phyloP scores from a whole-genome alignment of 164 flowering plant genomes.

The Chimonanthus salicifolius region DNA sequence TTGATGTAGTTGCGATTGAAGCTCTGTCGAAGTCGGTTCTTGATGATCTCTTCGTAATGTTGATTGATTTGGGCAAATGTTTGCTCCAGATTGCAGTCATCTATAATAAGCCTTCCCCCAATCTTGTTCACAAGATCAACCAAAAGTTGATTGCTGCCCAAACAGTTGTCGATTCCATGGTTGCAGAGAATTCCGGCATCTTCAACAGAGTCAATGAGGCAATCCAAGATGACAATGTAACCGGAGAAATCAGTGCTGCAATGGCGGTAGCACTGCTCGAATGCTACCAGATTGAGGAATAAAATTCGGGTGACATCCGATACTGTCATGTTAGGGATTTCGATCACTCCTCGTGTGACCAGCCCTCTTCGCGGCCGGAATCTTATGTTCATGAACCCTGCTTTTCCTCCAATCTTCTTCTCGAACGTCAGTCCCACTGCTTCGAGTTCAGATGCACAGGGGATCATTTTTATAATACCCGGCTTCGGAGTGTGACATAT shows the following conservation, averaged over 20 bases:
- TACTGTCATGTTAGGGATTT: not conserved
- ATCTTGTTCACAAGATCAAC: too few relatives aligned
- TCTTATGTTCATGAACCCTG: too few relatives aligned
- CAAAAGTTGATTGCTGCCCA: too few relatives aligned
- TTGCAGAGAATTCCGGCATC: too few relatives aligned
- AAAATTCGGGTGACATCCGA: not conserved
- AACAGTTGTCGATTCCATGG: too few relatives aligned
- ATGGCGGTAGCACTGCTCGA: not conserved
- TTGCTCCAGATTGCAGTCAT: too few relatives aligned
- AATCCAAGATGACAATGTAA: not conserved
- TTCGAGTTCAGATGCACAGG: not conserved
- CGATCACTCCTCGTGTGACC: not conserved
- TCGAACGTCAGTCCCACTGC: not conserved
- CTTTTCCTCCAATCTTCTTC: not conserved
- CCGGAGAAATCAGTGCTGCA: not conserved
- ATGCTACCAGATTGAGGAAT: not conserved
- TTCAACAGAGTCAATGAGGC: not conserved
- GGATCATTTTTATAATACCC: not conserved
- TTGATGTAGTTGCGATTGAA: too few relatives aligned
- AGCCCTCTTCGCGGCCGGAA: not conserved
- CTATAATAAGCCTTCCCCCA: too few relatives aligned
- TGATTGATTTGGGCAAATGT: too few relatives aligned
- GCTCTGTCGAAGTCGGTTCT: too few relatives aligned
- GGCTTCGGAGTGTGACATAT: not conserved
- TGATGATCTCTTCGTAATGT: too few relatives aligned